Evolutionary conservation across 176 grass and related monocot species (phyloP).

Genomic region (Saccharum officinarum): DNA sequence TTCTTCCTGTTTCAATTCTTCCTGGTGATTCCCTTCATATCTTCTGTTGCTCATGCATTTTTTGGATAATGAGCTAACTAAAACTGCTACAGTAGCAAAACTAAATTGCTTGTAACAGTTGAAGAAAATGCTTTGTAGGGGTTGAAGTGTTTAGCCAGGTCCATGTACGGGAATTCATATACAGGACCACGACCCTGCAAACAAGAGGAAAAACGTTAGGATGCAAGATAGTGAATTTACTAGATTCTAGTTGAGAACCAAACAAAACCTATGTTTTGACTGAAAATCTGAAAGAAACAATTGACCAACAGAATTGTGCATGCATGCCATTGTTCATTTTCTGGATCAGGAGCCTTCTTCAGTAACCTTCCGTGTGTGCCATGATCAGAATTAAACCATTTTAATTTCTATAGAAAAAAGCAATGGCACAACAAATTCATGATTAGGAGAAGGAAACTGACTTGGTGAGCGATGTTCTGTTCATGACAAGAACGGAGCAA

Average conservation of each 20-base stretch:
- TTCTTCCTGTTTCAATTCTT: no score
- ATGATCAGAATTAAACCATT: background rate
- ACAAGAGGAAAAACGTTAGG: background rate
- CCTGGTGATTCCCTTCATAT: no score
- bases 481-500: conserved; percentile 76
- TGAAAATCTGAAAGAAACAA: no score
- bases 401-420: background rate
- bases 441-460: conserved; percentile 22
- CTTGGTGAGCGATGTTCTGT: conserved; percentile 92
- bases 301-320: no score
- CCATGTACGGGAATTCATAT: conserved; percentile 55
- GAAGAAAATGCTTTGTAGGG: no score
- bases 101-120: no score
- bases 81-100: no score
- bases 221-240: background rate
- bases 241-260: background rate
- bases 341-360: no score
- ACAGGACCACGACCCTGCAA: conserved; percentile 70
- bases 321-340: no score
- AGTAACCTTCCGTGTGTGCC: background rate
- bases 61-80: no score
- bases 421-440: background rate
- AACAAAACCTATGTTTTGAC: background rate
- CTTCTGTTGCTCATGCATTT: no score
- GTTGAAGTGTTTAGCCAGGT: conserved; percentile 52